Evolutionary conservation across 176 grass and related monocot species (phyloP).

Genomic region (Zoysia japonica): DNA sequence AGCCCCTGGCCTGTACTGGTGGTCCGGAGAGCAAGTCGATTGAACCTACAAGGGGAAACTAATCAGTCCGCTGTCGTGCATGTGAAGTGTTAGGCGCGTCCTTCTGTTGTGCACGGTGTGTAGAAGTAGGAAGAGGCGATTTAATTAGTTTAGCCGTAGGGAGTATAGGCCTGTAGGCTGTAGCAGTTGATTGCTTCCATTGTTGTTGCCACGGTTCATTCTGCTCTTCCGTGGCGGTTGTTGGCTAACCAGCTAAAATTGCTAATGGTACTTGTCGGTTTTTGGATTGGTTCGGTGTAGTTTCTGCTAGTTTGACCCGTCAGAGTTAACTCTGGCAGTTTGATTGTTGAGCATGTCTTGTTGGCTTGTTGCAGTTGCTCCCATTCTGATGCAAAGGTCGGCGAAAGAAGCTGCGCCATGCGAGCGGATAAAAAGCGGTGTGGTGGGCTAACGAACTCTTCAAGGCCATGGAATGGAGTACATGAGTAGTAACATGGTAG

Average conservation of each 20-base stretch:
- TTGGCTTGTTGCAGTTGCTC: neutral
- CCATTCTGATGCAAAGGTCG: neutral
- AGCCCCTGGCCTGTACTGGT: conserved; percentile 51
- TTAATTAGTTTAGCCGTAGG: conserved; percentile 39
- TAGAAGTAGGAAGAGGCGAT: neutral
- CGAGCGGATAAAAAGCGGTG: neutral
- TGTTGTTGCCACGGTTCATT: conserved; percentile 17
- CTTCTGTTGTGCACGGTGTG: neutral
- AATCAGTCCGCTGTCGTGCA: conserved; percentile 16
- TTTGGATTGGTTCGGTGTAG: neutral
- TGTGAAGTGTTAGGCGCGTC: conserved; percentile 28
- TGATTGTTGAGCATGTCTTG: neutral
- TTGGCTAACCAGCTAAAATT: conserved; percentile 18
- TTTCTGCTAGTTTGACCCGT: neutral
- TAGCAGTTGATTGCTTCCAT: neutral
- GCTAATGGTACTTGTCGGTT: neutral
- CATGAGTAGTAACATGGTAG: neutral
- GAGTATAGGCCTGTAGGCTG: neutral
- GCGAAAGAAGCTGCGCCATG: neutral
- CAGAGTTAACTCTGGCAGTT: neutral
- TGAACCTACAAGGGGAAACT: neutral
- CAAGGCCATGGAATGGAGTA: neutral
- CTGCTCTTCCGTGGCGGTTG: neutral
- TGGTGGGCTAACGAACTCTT: neutral
- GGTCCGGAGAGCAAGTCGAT: conserved; percentile 21